These are phyloP conservation scores for Maudiozyma saulgeensis DNA, from an alignment of 805 yeast species.

Conservation along the genomic window DNA sequence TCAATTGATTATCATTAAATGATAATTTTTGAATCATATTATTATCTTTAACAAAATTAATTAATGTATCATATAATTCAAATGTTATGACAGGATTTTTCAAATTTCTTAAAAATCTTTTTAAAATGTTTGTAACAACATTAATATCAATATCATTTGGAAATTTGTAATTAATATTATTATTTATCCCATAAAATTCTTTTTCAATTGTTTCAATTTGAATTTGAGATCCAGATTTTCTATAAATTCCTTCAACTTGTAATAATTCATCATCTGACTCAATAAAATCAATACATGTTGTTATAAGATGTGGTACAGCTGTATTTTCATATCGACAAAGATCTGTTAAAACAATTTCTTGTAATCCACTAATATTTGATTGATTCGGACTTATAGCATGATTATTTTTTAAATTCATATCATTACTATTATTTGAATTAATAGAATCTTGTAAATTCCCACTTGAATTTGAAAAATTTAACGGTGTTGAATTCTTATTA, in stretches of 20 bases:
- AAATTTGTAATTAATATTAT: constrained; percentile 18
- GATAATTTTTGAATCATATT: constrained; percentile 17
- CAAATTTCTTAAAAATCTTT: constrained; percentile 74
- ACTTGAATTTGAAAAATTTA: not conserved
- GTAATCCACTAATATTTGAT: constrained; percentile 33
- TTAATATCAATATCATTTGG: constrained; percentile 54
- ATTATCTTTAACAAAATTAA: constrained; percentile 39
- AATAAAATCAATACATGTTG: constrained; percentile 65
- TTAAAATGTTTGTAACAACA: constrained; percentile 79
- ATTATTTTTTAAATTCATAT: not conserved
- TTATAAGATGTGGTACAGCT: constrained; percentile 59
- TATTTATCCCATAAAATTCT: constrained; percentile 13
- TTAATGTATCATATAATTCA: constrained; percentile 55
- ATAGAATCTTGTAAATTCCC: constrained; percentile 13
- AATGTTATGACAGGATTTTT: constrained; percentile 79
- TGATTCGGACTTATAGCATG: not conserved
- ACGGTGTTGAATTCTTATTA: not conserved
- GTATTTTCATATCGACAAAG: constrained; percentile 55
- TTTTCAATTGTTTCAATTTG: constrained; percentile 29
- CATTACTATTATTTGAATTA: not conserved
- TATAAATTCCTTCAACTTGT: constrained; percentile 74
- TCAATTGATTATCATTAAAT: constrained; percentile 6
- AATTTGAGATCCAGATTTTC: constrained; percentile 77
- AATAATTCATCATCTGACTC: constrained; percentile 55
- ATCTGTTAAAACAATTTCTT: constrained; percentile 14